A percentile compares a stretch with the other conserved stretches of the same genome.
phyloP scores from a whole-genome alignment of 2,329 filamentous ascomycete species.

The Botrytis tulipae region DNA sequence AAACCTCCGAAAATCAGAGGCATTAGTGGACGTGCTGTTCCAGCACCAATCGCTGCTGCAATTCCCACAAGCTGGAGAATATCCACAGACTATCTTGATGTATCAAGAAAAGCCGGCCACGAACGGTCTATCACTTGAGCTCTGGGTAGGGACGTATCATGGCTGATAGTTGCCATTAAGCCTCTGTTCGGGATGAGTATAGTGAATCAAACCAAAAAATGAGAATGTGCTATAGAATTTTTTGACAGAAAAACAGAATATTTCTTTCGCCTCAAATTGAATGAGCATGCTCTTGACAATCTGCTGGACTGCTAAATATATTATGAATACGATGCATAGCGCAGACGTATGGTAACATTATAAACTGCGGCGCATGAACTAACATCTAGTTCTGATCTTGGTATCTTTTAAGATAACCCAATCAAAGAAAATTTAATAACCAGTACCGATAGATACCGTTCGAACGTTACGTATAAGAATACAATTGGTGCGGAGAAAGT shows the following conservation, averaged over 20 bases:
- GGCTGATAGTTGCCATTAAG: neutral
- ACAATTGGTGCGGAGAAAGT: neutral
- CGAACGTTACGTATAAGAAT: neutral
- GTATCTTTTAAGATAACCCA: neutral
- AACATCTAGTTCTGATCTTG: neutral
- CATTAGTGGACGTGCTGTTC: conserved; percentile 54
- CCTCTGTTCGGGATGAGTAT: neutral
- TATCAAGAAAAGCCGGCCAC: neutral
- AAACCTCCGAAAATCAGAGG: conserved; percentile 70
- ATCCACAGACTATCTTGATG: neutral
- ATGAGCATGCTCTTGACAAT: neutral
- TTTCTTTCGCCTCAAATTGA: neutral
- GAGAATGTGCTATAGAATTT: neutral
- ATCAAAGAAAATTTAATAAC: neutral
- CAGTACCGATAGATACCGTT: neutral
- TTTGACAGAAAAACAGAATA: neutral
- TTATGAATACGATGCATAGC: neutral
- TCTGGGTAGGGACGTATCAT: neutral
- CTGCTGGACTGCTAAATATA: neutral
- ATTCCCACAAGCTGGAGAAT: conserved; percentile 6
- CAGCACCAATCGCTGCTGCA: conserved; percentile 49
- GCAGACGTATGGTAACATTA: neutral
- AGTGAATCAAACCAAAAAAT: neutral
- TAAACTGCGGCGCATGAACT: neutral
- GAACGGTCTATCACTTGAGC: neutral